phyloP scores from a whole-genome alignment of 306 rosid genomes.

The Dalbergia cochinchinensis region DNA sequence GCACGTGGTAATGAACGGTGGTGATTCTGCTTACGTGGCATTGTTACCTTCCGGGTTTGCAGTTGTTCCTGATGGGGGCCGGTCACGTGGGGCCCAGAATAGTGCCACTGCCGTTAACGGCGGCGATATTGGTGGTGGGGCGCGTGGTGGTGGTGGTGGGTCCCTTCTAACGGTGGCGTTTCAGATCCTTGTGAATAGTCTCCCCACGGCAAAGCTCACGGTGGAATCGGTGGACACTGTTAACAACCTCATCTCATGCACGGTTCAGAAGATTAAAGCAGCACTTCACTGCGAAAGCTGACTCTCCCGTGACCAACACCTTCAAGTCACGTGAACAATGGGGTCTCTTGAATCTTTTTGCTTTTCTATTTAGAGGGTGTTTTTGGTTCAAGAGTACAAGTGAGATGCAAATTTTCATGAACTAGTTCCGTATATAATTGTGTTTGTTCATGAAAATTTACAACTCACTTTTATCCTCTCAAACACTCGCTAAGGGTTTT shows the following conservation, averaged over 20 bases:
- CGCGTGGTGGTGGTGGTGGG: conserved; percentile 70
- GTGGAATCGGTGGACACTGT: conserved; percentile 98
- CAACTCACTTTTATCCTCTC: no score
- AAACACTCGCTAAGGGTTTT: no score
- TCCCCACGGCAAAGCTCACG: conserved; percentile 91
- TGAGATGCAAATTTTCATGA: no score
- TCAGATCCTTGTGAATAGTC: conserved; percentile 91
- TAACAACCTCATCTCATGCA: conserved; percentile 89
- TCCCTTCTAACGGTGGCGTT: conserved; percentile 93
- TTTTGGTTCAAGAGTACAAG: neutral
- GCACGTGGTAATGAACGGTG: conserved; percentile 98
- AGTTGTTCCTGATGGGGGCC: conserved; percentile 87
- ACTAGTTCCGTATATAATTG: no score
- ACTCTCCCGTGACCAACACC: conserved; percentile 25
- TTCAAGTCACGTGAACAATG: conserved; percentile 15
- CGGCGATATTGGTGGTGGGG: neutral
- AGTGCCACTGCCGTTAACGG: neutral
- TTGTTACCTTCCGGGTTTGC: conserved; percentile 88
- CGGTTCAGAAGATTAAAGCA: conserved; percentile 91
- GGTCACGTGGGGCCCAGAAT: conserved; percentile 50
- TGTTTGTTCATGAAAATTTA: no score
- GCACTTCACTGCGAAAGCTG: conserved; percentile 84
- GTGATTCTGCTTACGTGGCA: conserved; percentile 95
- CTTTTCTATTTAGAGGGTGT: neutral
- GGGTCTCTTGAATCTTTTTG: neutral